These are phyloP conservation scores for Cutaneotrichosporon dermatis DNA, from an alignment of 1,284 basidiomycete genomes.

Conservation along the genomic window DNA sequence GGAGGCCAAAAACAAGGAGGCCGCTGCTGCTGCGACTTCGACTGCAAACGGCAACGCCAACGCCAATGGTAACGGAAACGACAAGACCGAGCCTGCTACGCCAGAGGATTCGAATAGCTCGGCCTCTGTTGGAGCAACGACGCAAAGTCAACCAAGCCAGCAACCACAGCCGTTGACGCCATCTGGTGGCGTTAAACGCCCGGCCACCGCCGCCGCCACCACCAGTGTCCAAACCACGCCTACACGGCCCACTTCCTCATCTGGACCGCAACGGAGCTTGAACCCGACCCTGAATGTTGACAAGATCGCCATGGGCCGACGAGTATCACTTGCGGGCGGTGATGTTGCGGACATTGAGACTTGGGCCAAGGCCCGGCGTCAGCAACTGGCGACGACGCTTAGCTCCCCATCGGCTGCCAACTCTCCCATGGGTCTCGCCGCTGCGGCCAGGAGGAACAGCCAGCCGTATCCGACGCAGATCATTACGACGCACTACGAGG, in stretches of 20 bases:
- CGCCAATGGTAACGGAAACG: background rate
- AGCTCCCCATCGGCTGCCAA: constrained; percentile 8
- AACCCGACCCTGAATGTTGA: constrained; percentile 12
- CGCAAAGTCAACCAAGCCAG: background rate
- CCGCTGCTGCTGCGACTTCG: background rate
- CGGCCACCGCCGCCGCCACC: too few relatives aligned
- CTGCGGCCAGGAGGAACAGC: constrained; percentile 33
- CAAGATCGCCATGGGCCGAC: constrained; percentile 30
- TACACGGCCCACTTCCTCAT: constrained; percentile 3
- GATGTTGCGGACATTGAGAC: constrained; percentile 35
- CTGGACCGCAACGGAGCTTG: background rate
- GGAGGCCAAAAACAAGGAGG: constrained; percentile 24
- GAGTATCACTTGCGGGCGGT: constrained; percentile 37
- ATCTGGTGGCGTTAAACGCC: background rate
- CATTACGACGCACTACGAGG: constrained; percentile 3
- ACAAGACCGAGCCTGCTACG: background rate
- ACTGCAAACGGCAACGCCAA: background rate
- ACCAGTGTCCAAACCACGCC: background rate
- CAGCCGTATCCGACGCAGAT: constrained; percentile 41
- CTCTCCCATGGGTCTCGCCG: constrained; percentile 34
- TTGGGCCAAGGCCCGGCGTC: constrained; percentile 21
- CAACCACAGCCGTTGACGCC: background rate
- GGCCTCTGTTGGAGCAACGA: background rate
- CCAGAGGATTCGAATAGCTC: background rate
- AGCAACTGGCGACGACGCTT: constrained; percentile 9